Conservation (phyloP, 192 early-diverging fungal species). For the Glomus cerebriforme region DNA sequence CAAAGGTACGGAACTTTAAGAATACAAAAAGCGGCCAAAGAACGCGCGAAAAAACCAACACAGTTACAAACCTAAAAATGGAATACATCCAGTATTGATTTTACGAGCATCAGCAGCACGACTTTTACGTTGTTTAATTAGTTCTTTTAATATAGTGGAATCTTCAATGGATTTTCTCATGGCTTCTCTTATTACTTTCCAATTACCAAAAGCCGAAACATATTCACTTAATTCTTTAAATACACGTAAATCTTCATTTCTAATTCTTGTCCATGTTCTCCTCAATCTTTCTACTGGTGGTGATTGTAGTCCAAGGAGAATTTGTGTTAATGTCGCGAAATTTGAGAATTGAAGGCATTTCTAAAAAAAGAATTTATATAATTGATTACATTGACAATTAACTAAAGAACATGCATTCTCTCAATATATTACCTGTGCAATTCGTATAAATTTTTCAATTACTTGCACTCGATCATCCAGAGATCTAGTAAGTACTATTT, state of each 20-base stretch:
- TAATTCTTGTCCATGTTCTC: constrained; percentile 56
- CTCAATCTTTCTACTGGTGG: constrained; percentile 55
- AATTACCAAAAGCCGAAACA: constrained; percentile 57
- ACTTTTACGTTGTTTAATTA: constrained; percentile 24
- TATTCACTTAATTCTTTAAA: constrained; percentile 55
- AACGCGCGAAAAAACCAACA: no score
- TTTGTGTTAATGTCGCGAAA: constrained; percentile 61
- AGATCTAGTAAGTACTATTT: constrained; percentile 48
- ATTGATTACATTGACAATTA: no score
- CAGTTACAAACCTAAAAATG: constrained; percentile 52
- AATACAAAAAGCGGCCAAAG: neutral
- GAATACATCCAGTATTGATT: constrained; percentile 58
- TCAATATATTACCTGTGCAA: constrained; percentile 50
- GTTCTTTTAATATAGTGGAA: constrained; percentile 33
- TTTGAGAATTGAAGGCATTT: constrained; percentile 61
- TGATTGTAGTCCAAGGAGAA: constrained; percentile 59
- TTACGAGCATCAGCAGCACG: constrained; percentile 27
- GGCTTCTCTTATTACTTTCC: constrained; percentile 56
- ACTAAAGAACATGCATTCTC: no score
- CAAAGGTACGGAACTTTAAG: neutral
- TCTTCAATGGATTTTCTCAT: constrained; percentile 58
- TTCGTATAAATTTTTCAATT: constrained; percentile 64
- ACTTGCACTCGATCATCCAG: constrained; percentile 52
- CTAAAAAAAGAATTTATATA: constrained; percentile 31
- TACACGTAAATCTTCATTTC: constrained; percentile 40